Percentiles rank a stretch among this genome's conserved stretches.
Conservation (phyloP, 1,284 basidiomycete species). For the Rhodotorula sp. region DNA sequence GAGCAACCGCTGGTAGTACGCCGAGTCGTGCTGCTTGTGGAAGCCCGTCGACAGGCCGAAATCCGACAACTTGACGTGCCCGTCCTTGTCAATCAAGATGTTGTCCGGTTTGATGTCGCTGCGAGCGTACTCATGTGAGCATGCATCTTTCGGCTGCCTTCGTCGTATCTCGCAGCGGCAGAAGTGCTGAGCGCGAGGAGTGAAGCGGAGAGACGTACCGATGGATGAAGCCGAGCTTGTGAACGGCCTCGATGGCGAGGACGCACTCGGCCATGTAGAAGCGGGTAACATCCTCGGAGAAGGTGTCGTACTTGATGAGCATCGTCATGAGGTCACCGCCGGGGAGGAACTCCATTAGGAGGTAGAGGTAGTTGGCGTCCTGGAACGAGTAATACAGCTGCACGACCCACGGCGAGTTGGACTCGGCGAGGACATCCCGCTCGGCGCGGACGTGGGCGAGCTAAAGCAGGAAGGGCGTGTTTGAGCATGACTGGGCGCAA, state of each 20-base stretch:
- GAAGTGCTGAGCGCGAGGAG: background rate
- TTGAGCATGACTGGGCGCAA: too few relatives aligned
- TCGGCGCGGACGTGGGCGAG: constrained; percentile 98
- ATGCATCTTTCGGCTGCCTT: too few relatives aligned
- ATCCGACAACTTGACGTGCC: constrained; percentile 93
- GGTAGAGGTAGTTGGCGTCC: constrained; percentile 90
- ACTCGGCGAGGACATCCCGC: constrained; percentile 94
- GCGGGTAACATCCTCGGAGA: constrained; percentile 96
- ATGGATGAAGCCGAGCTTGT: constrained; percentile 98
- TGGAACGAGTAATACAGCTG: constrained; percentile 99
- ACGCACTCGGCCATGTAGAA: constrained; percentile 99
- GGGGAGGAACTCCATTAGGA: constrained; percentile 98
- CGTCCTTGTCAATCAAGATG: constrained; percentile 90
- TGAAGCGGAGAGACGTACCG: constrained; percentile 61
- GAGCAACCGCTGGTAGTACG: constrained; percentile 91
- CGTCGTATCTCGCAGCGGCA: background rate
- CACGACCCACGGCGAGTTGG: constrained; percentile 96
- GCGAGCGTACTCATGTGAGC: constrained; percentile 22
- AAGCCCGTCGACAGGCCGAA: constrained; percentile 94
- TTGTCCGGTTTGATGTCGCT: constrained; percentile 98
- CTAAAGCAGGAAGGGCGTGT: too few relatives aligned
- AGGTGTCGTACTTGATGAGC: constrained; percentile 99
- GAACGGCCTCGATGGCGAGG: constrained; percentile 95
- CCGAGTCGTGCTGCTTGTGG: constrained; percentile 90
- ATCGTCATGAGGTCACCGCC: constrained; percentile 98